Evolutionary conservation across 2,329 filamentous ascomycete species (phyloP).

Genomic region (Plenodomus lindquistii): DNA sequence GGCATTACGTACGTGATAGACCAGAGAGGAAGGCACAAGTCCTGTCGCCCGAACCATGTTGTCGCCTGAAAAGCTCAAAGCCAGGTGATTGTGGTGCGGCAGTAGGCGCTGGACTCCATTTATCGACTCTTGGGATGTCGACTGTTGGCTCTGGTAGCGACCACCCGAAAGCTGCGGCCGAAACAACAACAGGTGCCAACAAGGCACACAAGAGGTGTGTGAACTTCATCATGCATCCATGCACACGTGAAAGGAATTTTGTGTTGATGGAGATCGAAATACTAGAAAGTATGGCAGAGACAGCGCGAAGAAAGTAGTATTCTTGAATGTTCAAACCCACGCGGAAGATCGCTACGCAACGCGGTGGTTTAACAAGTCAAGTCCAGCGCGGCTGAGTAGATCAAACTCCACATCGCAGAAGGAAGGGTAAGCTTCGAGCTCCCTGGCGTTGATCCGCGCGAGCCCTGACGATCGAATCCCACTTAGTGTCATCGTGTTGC

Average conservation of each 20-base stretch:
- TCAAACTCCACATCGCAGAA: constrained; percentile 12
- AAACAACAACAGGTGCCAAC: constrained; percentile 29
- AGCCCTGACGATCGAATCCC: constrained; percentile 24
- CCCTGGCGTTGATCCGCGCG: constrained; percentile 19
- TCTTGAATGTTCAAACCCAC: background rate
- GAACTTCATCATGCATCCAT: constrained; percentile 31
- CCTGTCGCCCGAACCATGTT: constrained; percentile 18
- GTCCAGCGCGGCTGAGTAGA: constrained; percentile 18
- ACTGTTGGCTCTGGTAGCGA: constrained; percentile 33
- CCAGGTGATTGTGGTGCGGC: constrained; percentile 22
- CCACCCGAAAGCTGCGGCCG: constrained; percentile 33
- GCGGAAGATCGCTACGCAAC: constrained; percentile 16
- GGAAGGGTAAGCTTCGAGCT: constrained; percentile 20
- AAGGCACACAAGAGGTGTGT: constrained; percentile 28
- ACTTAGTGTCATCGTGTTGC: constrained; percentile 7
- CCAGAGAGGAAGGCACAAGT: constrained; percentile 40
- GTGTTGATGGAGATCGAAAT: background rate
- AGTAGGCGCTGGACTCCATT: constrained; percentile 40
- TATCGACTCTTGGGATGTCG: constrained; percentile 23
- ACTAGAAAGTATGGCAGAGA: background rate
- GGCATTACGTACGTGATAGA: constrained; percentile 21
- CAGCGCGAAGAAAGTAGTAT: background rate
- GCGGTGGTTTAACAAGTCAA: constrained; percentile 10
- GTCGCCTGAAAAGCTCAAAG: constrained; percentile 33
- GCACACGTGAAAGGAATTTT: background rate